A percentile compares a stretch with the other conserved stretches of the same genome.
Conservation (phyloP, 306 rosid genomes). For the Boehmeria nivea region DNA sequence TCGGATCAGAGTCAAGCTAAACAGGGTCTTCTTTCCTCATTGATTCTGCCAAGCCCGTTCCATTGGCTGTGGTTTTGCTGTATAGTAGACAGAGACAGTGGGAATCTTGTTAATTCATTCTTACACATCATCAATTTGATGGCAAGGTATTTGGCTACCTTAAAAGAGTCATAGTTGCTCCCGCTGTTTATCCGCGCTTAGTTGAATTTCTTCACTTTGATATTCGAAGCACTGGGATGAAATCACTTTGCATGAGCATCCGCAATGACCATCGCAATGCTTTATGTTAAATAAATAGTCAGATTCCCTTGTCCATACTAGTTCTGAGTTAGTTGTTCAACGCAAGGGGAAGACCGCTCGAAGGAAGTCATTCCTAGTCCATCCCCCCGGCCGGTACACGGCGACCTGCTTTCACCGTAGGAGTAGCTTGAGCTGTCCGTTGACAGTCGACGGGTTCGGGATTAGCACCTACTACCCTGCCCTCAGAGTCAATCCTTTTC, state of each 20-base stretch:
- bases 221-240: not conserved
- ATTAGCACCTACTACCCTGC: not conserved
- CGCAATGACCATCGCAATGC: not conserved
- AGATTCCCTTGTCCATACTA: not conserved
- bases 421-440: not conserved
- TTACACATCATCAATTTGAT: too few species aligned
- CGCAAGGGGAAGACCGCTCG: too few species aligned
- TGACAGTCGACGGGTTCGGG: not conserved
- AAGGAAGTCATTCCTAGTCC: too few species aligned
- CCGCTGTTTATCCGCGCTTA: not conserved
- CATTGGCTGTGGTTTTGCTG: slow-evolving; percentile 2
- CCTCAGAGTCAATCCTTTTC: not conserved
- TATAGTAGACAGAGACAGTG: not conserved
- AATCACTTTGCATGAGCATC: not conserved
- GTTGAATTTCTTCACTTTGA: slow-evolving; percentile 3
- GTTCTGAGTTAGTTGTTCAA: too few species aligned
- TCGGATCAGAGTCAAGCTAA: slow-evolving; percentile 7
- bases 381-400: too few species aligned
- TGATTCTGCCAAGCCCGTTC: slow-evolving; percentile 10
- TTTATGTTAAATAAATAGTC: not conserved
- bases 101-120: not conserved
- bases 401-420: too few species aligned
- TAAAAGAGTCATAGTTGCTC: not conserved
- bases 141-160: too few species aligned
- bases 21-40: slow-evolving; percentile 8